phyloP scores from a whole-genome alignment of 805 yeast genomes.

The Pichia heedii region DNA sequence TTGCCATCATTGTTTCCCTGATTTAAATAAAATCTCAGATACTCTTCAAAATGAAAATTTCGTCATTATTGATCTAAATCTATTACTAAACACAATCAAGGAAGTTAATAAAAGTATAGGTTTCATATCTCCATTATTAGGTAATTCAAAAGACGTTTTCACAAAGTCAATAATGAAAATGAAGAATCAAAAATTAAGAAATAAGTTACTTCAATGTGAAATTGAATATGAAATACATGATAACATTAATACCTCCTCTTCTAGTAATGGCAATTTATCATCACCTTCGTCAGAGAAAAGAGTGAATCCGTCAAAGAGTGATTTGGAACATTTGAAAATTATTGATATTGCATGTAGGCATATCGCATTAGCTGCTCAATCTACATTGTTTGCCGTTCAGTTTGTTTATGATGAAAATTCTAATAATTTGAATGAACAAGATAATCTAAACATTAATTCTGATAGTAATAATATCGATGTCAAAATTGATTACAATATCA shows the following conservation, averaged over 20 bases:
- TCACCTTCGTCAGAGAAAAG: constrained; percentile 10
- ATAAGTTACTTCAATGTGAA: constrained; percentile 1
- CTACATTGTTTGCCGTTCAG: constrained; percentile 14
- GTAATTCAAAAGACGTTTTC: neutral
- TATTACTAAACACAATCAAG: constrained; percentile 42
- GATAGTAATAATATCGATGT: neutral
- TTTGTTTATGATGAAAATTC: neutral
- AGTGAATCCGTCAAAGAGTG: constrained; percentile 41
- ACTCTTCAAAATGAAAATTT: constrained; percentile 14
- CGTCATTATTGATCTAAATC: constrained; percentile 37
- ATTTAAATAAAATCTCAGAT: constrained; percentile 16
- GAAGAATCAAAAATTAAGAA: constrained; percentile 2
- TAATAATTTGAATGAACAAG: neutral
- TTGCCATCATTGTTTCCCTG: constrained; percentile 51
- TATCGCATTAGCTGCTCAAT: constrained; percentile 63
- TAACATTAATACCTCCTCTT: neutral
- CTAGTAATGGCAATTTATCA: neutral
- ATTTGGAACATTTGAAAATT: constrained; percentile 57
- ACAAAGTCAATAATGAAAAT: constrained; percentile 1
- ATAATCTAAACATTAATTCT: neutral
- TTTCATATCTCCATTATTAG: constrained; percentile 41
- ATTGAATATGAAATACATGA: neutral
- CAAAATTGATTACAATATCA: neutral
- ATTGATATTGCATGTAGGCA: constrained; percentile 78
- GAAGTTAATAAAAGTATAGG: constrained; percentile 50